Percentiles rank a stretch among this genome's conserved stretches.
phyloP scores from a whole-genome alignment of 2,329 filamentous ascomycete genomes.

The Alternaria postmessia region DNA sequence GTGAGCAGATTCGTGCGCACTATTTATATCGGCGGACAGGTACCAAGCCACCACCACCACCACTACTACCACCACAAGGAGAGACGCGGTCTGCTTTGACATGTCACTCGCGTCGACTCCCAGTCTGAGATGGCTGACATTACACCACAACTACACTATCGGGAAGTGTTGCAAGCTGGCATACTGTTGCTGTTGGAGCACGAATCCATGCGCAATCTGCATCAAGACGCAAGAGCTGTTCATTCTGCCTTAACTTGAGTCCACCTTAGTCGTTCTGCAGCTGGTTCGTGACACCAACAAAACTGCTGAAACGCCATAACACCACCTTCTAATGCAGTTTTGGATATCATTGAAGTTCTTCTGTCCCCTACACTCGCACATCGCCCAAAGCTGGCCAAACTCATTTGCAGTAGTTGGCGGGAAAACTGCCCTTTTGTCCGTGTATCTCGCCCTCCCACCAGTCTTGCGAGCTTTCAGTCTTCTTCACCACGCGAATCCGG shows the following conservation, averaged over 20 bases:
- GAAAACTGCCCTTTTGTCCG: conserved; percentile 75
- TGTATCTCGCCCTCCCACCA: conserved; percentile 86
- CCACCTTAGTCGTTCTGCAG: neutral
- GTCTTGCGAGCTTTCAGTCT: conserved; percentile 80
- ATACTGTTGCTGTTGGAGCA: neutral
- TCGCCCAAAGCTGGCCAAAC: neutral
- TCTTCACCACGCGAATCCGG: conserved; percentile 77
- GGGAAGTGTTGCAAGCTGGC: neutral
- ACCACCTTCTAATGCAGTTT: conserved; percentile 35
- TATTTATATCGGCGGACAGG: conserved; percentile 1
- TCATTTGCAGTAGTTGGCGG: conserved; percentile 79
- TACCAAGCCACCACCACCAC: neutral
- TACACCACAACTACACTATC: neutral
- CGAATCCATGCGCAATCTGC: neutral
- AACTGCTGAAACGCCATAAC: conserved; percentile 9
- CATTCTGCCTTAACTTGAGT: neutral
- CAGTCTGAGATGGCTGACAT: neutral
- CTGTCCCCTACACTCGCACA: neutral
- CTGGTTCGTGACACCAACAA: neutral
- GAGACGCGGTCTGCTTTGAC: neutral
- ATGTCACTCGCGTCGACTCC: neutral
- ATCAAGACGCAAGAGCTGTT: neutral
- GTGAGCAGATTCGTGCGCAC: neutral
- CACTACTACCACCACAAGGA: neutral
- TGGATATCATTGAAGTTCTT: conserved; percentile 24